Evolutionary conservation across 768 basidiomycete species (phyloP).

Genomic region (Mycena maculata): DNA sequence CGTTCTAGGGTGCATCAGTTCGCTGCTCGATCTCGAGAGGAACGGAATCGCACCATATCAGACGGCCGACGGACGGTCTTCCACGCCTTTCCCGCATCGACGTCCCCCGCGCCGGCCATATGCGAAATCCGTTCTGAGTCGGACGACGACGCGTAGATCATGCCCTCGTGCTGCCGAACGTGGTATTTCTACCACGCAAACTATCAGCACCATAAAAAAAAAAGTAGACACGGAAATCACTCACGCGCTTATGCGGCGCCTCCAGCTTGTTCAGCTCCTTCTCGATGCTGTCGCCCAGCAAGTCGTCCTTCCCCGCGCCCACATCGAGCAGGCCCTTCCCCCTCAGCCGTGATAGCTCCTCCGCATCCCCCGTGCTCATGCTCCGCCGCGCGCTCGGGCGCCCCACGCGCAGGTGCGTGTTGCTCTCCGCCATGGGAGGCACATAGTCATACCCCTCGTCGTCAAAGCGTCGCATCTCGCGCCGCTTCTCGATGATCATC

Average conservation of each 20-base stretch:
- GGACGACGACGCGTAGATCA: conserved; percentile 85
- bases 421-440: conserved; percentile 35
- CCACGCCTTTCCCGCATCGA: conserved; percentile 89
- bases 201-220: conserved; percentile 10
- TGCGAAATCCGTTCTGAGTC: conserved; percentile 80
- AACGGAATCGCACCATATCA: conserved; percentile 79
- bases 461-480: conserved; percentile 68
- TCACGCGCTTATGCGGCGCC: conserved; percentile 55
- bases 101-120: conserved; percentile 79
- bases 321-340: conserved; percentile 55
- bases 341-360: conserved; percentile 53
- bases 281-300: conserved; percentile 76
- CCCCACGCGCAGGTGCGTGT: conserved; percentile 49
- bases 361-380: conserved; percentile 82
- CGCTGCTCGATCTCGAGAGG: background rate
- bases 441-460: conserved; percentile 54
- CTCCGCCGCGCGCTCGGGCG: conserved; percentile 75
- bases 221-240: conserved; percentile 35
- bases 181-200: conserved; percentile 73
- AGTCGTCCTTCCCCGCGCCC: conserved; percentile 58
- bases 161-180: conserved; percentile 78
- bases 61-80: conserved; percentile 88
- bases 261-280: conserved; percentile 75
- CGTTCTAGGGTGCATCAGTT: conserved; percentile 67
- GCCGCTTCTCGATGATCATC: conserved; percentile 76